phyloP scores from a whole-genome alignment of 768 basidiomycete genomes.

The Kwoniella dendrophila region DNA sequence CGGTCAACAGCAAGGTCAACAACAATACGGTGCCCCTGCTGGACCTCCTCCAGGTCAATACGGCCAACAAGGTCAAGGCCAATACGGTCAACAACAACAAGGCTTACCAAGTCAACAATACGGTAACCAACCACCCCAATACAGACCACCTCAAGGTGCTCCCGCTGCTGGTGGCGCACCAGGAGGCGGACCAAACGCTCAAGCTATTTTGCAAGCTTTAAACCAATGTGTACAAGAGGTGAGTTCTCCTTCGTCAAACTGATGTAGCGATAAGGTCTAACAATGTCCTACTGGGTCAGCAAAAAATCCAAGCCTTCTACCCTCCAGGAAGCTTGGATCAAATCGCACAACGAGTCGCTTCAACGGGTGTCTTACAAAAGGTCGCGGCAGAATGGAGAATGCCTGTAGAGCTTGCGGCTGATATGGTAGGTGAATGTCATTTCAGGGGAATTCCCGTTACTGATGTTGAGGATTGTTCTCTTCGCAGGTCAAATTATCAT shows the following conservation, averaged over 20 bases:
- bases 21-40: slow-evolving; percentile 33
- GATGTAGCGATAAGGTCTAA: too few species aligned
- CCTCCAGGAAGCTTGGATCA: slow-evolving; percentile 56
- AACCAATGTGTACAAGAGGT: slow-evolving; percentile 56
- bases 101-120: too few species aligned
- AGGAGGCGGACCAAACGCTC: slow-evolving; percentile 30
- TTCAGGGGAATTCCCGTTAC: not conserved
- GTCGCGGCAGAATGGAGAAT: slow-evolving; percentile 57
- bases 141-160: slow-evolving; percentile 33
- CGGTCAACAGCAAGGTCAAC: slow-evolving; percentile 34
- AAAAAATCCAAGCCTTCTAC: slow-evolving; percentile 58
- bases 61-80: slow-evolving; percentile 26
- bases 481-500: slow-evolving; percentile 49
- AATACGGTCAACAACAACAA: slow-evolving; percentile 27
- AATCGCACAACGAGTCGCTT: slow-evolving; percentile 56
- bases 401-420: slow-evolving; percentile 58
- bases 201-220: slow-evolving; percentile 39
- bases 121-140: slow-evolving; percentile 45
- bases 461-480: not conserved
- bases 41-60: slow-evolving; percentile 36
- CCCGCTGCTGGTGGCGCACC: slow-evolving; percentile 18
- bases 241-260: slow-evolving; percentile 27
- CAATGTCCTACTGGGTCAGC: slow-evolving; percentile 32
- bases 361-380: slow-evolving; percentile 52
- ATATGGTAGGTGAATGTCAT: slow-evolving; percentile 45